These are phyloP conservation scores for Phytophthora litchii DNA, from an alignment of 352 stramenopile genomes.

Conservation along the genomic window DNA sequence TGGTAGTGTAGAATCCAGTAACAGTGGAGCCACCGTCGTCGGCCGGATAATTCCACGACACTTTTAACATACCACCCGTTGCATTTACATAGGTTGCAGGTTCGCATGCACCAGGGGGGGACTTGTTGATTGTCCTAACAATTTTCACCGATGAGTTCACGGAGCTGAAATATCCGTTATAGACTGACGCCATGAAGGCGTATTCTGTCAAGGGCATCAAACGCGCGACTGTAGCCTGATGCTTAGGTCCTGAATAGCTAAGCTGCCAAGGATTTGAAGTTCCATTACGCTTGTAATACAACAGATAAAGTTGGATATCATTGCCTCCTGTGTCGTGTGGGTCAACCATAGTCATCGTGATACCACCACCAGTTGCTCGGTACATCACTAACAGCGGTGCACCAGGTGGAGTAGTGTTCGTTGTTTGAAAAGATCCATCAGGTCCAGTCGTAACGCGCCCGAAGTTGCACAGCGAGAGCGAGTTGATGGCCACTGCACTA, in stretches of 20 bases:
- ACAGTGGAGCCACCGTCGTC: slow-evolving; percentile 49
- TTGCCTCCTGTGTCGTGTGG: slow-evolving; percentile 55
- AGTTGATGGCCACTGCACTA: slow-evolving; percentile 44
- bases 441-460: slow-evolving; percentile 28
- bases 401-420: slow-evolving; percentile 31
- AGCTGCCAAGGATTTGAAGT: slow-evolving; percentile 39
- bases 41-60: slow-evolving; percentile 44
- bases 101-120: slow-evolving; percentile 52
- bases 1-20: slow-evolving; percentile 37
- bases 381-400: slow-evolving; percentile 28
- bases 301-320: slow-evolving; percentile 38
- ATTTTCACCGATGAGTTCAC: slow-evolving; percentile 42
- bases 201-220: slow-evolving; percentile 43
- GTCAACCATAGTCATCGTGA: slow-evolving; percentile 50
- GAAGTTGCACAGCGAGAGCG: slow-evolving; percentile 55
- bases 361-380: slow-evolving; percentile 50
- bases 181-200: slow-evolving; percentile 44
- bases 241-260: slow-evolving; percentile 27
- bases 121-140: slow-evolving; percentile 45
- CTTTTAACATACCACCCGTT: slow-evolving; percentile 55
- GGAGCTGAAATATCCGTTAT: slow-evolving; percentile 53
- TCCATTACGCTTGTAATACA: slow-evolving; percentile 45
- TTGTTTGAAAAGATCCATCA: slow-evolving; percentile 31
- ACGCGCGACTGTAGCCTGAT: slow-evolving; percentile 40
- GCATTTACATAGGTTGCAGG: slow-evolving; percentile 15